phyloP scores from a whole-genome alignment of 1,284 basidiomycete genomes.

The Rhodotorula sp. region DNA sequence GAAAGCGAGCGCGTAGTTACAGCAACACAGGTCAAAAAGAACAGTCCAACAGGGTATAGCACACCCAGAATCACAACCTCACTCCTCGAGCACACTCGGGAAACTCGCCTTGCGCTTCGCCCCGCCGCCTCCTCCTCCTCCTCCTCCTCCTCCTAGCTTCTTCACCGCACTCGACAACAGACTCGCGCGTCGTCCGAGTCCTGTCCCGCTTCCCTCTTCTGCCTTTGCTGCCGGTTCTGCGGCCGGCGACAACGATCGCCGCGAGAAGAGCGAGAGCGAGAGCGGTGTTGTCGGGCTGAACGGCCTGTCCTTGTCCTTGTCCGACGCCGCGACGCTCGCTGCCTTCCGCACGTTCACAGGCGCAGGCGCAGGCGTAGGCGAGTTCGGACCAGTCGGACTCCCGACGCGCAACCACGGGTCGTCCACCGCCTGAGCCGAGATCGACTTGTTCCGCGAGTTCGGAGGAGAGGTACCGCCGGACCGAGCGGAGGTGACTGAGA shows the following conservation, averaged over 20 bases:
- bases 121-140: neutral
- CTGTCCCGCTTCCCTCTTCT: neutral
- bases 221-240: neutral
- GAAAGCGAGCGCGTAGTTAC: too few relatives aligned
- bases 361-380: too few relatives aligned
- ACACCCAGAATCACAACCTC: neutral
- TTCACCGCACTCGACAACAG: conserved; percentile 2
- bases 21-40: too few relatives aligned
- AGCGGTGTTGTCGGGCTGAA: neutral
- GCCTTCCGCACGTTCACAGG: too few relatives aligned
- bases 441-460: neutral
- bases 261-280: conserved; percentile 1
- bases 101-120: neutral
- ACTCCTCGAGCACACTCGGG: neutral
- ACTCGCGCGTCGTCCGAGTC: neutral
- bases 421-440: neutral
- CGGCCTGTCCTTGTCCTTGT: neutral
- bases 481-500: neutral
- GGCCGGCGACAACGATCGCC: neutral
- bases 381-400: too few relatives aligned
- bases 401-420: neutral
- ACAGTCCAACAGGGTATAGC: too few relatives aligned
- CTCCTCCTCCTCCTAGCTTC: conserved; percentile 7
- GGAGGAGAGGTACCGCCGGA: too few relatives aligned
- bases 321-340: neutral